These are phyloP conservation scores for Aspergillus incahuasiensis DNA, from an alignment of 495 filamentous ascomycete species.

Conservation along the genomic window DNA sequence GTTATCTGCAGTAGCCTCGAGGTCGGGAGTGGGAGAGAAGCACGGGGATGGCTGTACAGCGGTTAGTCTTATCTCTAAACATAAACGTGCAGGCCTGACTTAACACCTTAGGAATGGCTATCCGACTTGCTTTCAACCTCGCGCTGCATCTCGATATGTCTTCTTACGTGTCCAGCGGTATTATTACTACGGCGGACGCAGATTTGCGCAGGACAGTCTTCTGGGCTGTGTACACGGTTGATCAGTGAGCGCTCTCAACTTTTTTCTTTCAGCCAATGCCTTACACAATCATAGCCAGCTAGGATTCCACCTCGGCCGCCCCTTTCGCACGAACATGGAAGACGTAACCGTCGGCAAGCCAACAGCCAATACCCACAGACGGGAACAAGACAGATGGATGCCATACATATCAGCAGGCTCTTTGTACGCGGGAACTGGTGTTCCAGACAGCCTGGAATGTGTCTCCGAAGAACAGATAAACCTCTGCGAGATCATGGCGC, in stretches of 20 bases:
- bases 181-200: not conserved
- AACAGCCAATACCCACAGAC: not conserved
- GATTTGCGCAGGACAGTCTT: not conserved
- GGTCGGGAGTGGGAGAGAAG: slow-evolving; percentile 13
- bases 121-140: not conserved
- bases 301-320: not conserved
- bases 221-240: not conserved
- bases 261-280: too few relatives aligned
- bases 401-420: not conserved
- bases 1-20: slow-evolving; percentile 24
- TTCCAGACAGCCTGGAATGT: not conserved
- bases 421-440: not conserved
- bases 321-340: not conserved
- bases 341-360: not conserved
- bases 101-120: not conserved
- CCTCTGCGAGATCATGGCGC: not conserved
- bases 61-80: slow-evolving; percentile 3
- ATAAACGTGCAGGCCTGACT: not conserved
- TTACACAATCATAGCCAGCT: not conserved
- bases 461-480: not conserved
- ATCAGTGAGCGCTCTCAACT: not conserved
- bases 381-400: not conserved
- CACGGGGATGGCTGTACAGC: slow-evolving; percentile 27
- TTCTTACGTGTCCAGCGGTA: not conserved
- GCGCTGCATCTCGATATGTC: not conserved